A percentile compares a stretch with the other conserved stretches of the same genome.
Conservation (phyloP, 192 early-diverging fungal species). For the Linnemannia schmuckeri region DNA sequence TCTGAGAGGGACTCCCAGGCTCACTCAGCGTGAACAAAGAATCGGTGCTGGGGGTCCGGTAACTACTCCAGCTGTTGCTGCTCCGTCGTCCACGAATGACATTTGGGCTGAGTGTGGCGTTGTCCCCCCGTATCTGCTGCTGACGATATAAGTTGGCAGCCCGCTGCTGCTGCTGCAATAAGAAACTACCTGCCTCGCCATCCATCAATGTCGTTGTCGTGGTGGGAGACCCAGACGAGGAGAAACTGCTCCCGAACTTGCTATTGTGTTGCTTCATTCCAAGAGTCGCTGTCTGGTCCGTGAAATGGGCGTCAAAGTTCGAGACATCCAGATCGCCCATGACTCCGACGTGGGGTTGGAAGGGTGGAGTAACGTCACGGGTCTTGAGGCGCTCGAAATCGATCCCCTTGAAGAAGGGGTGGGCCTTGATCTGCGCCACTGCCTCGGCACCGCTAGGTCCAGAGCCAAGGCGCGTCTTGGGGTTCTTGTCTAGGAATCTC, state of each 20-base stretch:
- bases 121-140: conserved; percentile 42
- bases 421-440: conserved; percentile 78
- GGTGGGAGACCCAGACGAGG: not conserved
- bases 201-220: conserved; percentile 17
- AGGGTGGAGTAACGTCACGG: conserved; percentile 73
- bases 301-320: conserved; percentile 81
- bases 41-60: conserved; percentile 48
- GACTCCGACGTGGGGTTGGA: conserved; percentile 59
- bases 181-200: conserved; percentile 32
- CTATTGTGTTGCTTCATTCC: not conserved
- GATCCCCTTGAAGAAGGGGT: conserved; percentile 77
- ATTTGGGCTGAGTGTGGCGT: conserved; percentile 54
- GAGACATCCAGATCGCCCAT: conserved; percentile 73
- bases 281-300: conserved; percentile 63
- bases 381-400: conserved; percentile 73
- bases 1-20: conserved; percentile 15
- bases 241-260: not conserved
- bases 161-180: conserved; percentile 46
- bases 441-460: conserved; percentile 63
- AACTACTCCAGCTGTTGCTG: conserved; percentile 50
- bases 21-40: conserved; percentile 31
- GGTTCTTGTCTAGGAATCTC: conserved; percentile 67
- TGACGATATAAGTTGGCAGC: conserved; percentile 50
- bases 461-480: conserved; percentile 70
- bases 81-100: conserved; percentile 37